A percentile compares a stretch with the other conserved stretches of the same genome.
Conservation (phyloP, 768 basidiomycete genomes). For the Chiua virens region DNA sequence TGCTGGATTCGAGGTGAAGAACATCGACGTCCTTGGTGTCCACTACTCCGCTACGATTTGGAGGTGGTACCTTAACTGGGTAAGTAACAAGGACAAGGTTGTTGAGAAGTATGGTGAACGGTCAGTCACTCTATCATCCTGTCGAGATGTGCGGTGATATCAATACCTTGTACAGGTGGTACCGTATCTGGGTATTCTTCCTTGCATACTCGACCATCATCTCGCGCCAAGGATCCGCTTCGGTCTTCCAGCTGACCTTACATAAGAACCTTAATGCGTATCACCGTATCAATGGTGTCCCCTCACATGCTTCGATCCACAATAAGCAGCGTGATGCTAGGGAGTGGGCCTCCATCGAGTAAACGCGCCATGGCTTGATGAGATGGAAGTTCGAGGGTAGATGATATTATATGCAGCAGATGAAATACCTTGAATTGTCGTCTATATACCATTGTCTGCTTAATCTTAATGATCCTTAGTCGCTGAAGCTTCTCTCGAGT, state of each 20-base stretch:
- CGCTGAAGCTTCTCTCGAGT: too few relatives aligned
- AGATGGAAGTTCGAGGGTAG: neutral
- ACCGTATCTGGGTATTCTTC: conserved; percentile 96
- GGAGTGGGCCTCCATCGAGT: conserved; percentile 28
- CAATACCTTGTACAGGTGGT: conserved; percentile 55
- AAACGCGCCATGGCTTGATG: neutral
- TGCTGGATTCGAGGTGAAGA: conserved; percentile 96
- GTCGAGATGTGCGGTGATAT: too few relatives aligned
- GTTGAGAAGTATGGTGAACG: conserved; percentile 86
- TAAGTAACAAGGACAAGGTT: conserved; percentile 88
- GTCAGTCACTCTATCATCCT: conserved; percentile 17
- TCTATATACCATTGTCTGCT: conserved; percentile 24
- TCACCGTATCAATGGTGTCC: conserved; percentile 85
- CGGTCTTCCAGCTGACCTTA: conserved; percentile 95
- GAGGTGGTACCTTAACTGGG: conserved; percentile 98
- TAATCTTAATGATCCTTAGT: conserved; percentile 23
- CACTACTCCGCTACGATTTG: conserved; percentile 92
- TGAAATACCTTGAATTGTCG: conserved; percentile 6
- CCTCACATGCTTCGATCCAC: conserved; percentile 79
- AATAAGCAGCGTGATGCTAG: conserved; percentile 41
- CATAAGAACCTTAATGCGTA: conserved; percentile 98
- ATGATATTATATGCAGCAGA: conserved; percentile 9
- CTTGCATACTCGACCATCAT: conserved; percentile 88
- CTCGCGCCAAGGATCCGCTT: conserved; percentile 83
- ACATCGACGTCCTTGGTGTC: conserved; percentile 93